phyloP scores from a whole-genome alignment of 2,329 filamentous ascomycete genomes.

The Epicoccum nigrum region DNA sequence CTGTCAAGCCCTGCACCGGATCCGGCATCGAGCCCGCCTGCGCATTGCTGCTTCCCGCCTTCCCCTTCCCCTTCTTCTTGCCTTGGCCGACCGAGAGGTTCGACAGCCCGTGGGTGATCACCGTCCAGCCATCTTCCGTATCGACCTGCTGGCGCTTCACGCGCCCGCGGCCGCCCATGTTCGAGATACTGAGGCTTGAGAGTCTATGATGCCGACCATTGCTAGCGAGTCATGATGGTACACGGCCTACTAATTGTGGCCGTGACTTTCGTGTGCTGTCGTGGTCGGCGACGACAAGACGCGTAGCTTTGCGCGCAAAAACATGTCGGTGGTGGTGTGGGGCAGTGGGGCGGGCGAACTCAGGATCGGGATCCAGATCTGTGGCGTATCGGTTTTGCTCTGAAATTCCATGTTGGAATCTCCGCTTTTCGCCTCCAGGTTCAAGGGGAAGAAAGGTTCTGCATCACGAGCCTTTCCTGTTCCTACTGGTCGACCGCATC shows the following conservation, averaged over 20 bases:
- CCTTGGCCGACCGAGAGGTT: slow-evolving; percentile 17
- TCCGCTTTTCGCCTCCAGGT: neutral
- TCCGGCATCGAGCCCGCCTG: slow-evolving; percentile 20
- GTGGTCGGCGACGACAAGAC: neutral
- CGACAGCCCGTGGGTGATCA: slow-evolving; percentile 39
- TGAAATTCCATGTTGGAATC: neutral
- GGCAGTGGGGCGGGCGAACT: slow-evolving; percentile 5
- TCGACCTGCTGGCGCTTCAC: slow-evolving; percentile 41
- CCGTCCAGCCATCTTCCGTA: slow-evolving; percentile 45
- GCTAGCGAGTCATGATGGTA: slow-evolving; percentile 3
- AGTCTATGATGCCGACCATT: neutral
- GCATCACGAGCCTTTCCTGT: slow-evolving; percentile 3
- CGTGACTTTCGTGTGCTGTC: neutral
- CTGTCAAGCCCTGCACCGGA: slow-evolving; percentile 32
- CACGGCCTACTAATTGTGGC: neutral
- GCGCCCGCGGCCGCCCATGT: slow-evolving; percentile 23
- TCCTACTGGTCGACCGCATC: neutral
- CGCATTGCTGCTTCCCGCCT: neutral
- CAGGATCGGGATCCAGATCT: neutral
- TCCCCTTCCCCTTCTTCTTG: slow-evolving; percentile 6
- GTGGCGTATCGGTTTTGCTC: neutral
- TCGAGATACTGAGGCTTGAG: neutral
- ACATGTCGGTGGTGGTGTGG: slow-evolving; percentile 1
- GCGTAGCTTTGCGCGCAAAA: neutral
- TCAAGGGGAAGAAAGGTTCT: slow-evolving; percentile 1